phyloP scores from a whole-genome alignment of 2,329 filamentous ascomycete species.

The Clonostachys rosea region DNA sequence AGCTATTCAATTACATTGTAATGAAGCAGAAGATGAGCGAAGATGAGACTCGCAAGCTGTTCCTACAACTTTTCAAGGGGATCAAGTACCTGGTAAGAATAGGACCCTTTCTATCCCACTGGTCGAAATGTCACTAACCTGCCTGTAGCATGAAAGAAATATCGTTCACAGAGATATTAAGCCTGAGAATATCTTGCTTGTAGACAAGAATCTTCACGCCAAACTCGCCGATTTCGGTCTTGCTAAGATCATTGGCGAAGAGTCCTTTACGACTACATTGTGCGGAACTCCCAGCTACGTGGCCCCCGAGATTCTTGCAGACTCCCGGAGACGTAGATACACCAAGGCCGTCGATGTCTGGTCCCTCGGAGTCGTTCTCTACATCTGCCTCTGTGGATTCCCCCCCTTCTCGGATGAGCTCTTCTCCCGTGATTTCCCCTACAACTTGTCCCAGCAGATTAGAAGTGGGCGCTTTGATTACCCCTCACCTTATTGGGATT shows the following conservation, averaged over 20 bases:
- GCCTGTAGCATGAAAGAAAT: conserved; percentile 79
- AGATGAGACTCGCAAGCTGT: conserved; percentile 78
- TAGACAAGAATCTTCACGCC: conserved; percentile 78
- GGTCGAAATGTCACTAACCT: conserved; percentile 1
- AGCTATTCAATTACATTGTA: conserved; percentile 93
- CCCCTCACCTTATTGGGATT: conserved; percentile 85
- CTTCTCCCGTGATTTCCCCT: conserved; percentile 75
- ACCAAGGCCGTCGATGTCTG: conserved; percentile 94
- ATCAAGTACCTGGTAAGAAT: conserved; percentile 84
- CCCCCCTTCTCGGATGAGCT: conserved; percentile 96
- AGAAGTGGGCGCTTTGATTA: conserved; percentile 88
- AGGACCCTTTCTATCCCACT: not conserved
- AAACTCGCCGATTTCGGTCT: conserved; percentile 96
- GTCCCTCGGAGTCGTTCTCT: conserved; percentile 96
- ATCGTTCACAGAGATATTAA: conserved; percentile 98
- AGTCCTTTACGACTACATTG: conserved; percentile 94
- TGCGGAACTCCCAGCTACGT: conserved; percentile 98
- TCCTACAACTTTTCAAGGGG: conserved; percentile 86
- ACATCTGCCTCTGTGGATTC: conserved; percentile 95
- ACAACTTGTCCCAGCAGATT: conserved; percentile 83
- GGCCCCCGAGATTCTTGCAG: conserved; percentile 88
- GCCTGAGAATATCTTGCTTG: conserved; percentile 89
- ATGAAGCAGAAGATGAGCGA: conserved; percentile 86
- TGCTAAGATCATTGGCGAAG: conserved; percentile 97
- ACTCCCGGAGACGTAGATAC: conserved; percentile 78